Conservation (phyloP, 2,329 filamentous ascomycete species). For the Cadophora malorum region DNA sequence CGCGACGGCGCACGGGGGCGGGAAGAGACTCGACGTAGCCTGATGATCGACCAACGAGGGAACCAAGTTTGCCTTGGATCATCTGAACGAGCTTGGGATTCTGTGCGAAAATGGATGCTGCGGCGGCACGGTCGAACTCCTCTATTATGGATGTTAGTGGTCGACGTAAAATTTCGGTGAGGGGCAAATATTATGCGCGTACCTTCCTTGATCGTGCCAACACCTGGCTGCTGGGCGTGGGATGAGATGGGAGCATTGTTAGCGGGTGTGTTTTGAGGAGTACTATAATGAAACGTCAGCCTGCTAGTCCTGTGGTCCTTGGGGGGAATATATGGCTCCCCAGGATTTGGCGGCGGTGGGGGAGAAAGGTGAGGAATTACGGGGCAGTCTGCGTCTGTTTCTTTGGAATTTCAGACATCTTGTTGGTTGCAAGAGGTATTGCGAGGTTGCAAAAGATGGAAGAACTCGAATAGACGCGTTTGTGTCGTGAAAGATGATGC, state of each 20-base stretch:
- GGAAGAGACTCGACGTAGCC: slow-evolving; percentile 98
- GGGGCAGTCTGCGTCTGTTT: slow-evolving; percentile 66
- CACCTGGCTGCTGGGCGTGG: slow-evolving; percentile 92
- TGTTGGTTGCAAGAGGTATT: slow-evolving; percentile 27
- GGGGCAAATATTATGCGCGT: slow-evolving; percentile 49
- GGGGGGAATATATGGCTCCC: slow-evolving; percentile 14
- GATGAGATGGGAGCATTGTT: slow-evolving; percentile 97
- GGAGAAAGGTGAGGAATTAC: slow-evolving; percentile 54
- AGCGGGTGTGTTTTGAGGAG: slow-evolving; percentile 96
- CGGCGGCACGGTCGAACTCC: slow-evolving; percentile 85
- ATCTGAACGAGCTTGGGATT: slow-evolving; percentile 95
- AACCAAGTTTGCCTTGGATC: slow-evolving; percentile 96
- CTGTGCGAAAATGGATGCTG: slow-evolving; percentile 91
- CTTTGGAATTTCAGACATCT: slow-evolving; percentile 70
- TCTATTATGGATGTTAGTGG: slow-evolving; percentile 60
- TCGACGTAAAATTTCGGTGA: slow-evolving; percentile 39
- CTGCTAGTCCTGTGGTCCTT: slow-evolving; percentile 1
- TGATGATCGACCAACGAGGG: slow-evolving; percentile 91
- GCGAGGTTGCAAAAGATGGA: not conserved
- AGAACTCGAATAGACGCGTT: slow-evolving; percentile 1
- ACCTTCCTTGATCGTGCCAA: slow-evolving; percentile 98
- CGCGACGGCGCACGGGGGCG: slow-evolving; percentile 85
- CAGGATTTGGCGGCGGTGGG: slow-evolving; percentile 24
- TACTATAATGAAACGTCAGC: slow-evolving; percentile 62
- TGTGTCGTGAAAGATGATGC: slow-evolving; percentile 18